Base-by-base conservation (phyloP, 495 filamentous ascomycete species). In the Podospora pseudopauciseta region DNA sequence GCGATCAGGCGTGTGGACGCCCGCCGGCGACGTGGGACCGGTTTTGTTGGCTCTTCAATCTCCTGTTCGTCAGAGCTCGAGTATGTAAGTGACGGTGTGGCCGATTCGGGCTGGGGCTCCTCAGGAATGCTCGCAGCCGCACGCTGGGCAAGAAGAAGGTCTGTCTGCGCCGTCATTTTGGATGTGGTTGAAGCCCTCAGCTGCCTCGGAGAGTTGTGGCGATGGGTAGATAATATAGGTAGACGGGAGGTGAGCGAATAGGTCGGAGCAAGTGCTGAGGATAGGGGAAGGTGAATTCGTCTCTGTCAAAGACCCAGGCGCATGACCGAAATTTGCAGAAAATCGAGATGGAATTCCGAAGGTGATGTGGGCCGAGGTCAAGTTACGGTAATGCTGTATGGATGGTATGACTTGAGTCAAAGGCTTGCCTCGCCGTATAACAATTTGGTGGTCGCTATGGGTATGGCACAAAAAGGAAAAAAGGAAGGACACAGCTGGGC, bases 1-100 rank as follows among this genome's bases (percentile, higher is more conserved):
- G 91, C 89, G 68, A 95, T 90, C 66, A 95, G 82, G 7, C 87
- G 81, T n/a, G 92, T 95, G 28, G 92, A 94, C 11, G 91, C 92
- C 66, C 92, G 90, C 64, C 91, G 85, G 64, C 74, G 81, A 61
- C 86, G 86, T 34, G 74, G 77, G 27, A 74, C 69, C 3, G 66
- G 71, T 59, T 77, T 74, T 69, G 60, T 74, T 70, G 74, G 77
- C 34, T 77, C 77, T 39, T 79, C 77, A 13, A 73, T 73, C 65
- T 82, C 79, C 58, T 79, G 75, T 59, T 84, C 81, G 67, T 80
- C 78, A 9, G 80, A 80, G 39, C 82, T 81, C 19, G 81, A 84
- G 65, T 81, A 84, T 56, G 81, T 84, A 57, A 84, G 79, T n/a
- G 81, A 84, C n/a, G 81, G 81, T 0, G 81, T 80, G 26, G 77